Evolutionary conservation across 2,329 filamentous ascomycete genomes (phyloP).

Genomic region (Orbilia blumenaviensis): DNA sequence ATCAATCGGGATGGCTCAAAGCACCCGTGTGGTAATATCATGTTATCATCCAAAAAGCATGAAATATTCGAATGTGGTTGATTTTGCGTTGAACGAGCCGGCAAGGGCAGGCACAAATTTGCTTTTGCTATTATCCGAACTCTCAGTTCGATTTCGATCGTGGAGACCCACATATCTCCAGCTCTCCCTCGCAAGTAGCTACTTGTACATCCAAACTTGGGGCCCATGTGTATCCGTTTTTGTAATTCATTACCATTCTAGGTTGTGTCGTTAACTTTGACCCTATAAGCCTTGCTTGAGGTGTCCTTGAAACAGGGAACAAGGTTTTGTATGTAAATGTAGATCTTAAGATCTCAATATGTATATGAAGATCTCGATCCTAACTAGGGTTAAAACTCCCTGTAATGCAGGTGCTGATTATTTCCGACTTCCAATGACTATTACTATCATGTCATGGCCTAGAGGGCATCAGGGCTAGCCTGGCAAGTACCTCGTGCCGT

Average conservation of each 20-base stretch:
- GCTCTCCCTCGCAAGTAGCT: background rate
- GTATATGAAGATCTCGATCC: constrained; percentile 36
- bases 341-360: constrained; percentile 45
- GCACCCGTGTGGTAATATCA: background rate
- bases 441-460: too few relatives aligned
- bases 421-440: constrained; percentile 14
- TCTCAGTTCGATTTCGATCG: too few relatives aligned
- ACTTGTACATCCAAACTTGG: background rate
- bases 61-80: constrained; percentile 26
- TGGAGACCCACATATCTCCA: too few relatives aligned
- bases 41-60: too few relatives aligned
- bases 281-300: background rate
- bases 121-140: constrained; percentile 11
- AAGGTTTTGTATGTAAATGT: background rate
- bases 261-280: background rate
- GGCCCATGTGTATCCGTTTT: background rate
- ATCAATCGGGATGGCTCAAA: background rate
- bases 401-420: constrained; percentile 34
- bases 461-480: background rate
- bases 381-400: constrained; percentile 1
- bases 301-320: constrained; percentile 27
- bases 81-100: constrained; percentile 22
- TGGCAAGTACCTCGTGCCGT: background rate
- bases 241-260: background rate
- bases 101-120: constrained; percentile 1